A percentile compares a stretch with the other conserved stretches of the same genome.
Evolutionary conservation across 129 eudicot species (phyloP).

Genomic region (Daucus carota): DH1_v3.0 NC_030384.2:47204501-47205000

Average conservation of each 20-base stretch:
- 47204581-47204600: not conserved
- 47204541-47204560: not conserved
- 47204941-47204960: no score
- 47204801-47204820: no score
- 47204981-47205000: no score
- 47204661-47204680: not conserved
- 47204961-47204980: no score
- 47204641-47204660: not conserved
- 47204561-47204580: not conserved
- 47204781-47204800: no score
- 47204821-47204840: not conserved
- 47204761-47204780: not conserved
- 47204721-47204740: not conserved
- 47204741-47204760: not conserved
- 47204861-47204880: no score
- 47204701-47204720: not conserved
- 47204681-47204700: not conserved
- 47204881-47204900: not conserved
- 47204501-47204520: no score
- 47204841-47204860: no score
- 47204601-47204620: not conserved
- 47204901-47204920: not conserved
- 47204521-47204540: not conserved
- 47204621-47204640: not conserved
- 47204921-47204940: not conserved